Percentiles rank a stretch among this genome's conserved stretches.
Evolutionary conservation across 2,329 filamentous ascomycete species (phyloP).

Genomic region (Pseudophaeomoniella oleicola): DNA sequence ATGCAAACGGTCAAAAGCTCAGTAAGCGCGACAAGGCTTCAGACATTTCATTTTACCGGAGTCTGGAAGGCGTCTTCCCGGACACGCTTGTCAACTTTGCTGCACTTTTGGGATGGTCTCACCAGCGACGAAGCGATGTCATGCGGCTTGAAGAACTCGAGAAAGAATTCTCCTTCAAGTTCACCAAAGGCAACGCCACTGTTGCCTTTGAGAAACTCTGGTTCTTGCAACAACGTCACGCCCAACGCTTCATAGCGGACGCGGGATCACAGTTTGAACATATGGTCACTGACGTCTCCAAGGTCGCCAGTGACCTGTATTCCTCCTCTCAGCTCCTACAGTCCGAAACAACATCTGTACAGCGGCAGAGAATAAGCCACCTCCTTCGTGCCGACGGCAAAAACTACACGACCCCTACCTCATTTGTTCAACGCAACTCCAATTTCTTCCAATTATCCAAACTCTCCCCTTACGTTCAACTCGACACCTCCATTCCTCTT

Average conservation of each 20-base stretch:
- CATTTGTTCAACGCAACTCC: constrained; percentile 39
- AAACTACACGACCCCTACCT: neutral
- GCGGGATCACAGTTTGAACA: constrained; percentile 27
- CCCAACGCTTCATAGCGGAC: constrained; percentile 30
- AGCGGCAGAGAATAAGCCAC: neutral
- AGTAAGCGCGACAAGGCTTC: constrained; percentile 71
- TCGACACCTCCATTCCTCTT: constrained; percentile 8
- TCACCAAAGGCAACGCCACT: constrained; percentile 79
- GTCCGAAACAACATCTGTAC: constrained; percentile 3
- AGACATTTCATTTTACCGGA: constrained; percentile 42
- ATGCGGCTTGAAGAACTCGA: constrained; percentile 59
- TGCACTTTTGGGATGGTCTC: constrained; percentile 71
- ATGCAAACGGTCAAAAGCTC: constrained; percentile 56
- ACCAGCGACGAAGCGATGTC: constrained; percentile 51
- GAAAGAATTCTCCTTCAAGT: constrained; percentile 63
- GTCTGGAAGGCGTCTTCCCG: constrained; percentile 44
- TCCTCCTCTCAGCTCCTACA: constrained; percentile 17
- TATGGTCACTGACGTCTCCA: constrained; percentile 22
- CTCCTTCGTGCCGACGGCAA: neutral
- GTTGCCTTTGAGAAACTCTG: constrained; percentile 68
- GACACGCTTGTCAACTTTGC: constrained; percentile 66
- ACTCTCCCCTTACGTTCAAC: constrained; percentile 7
- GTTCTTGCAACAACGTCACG: constrained; percentile 62
- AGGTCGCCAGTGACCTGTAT: constrained; percentile 13
- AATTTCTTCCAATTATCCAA: constrained; percentile 40